Conservation (phyloP, 2,329 filamentous ascomycete species). For the Colletotrichum shisoi region DNA sequence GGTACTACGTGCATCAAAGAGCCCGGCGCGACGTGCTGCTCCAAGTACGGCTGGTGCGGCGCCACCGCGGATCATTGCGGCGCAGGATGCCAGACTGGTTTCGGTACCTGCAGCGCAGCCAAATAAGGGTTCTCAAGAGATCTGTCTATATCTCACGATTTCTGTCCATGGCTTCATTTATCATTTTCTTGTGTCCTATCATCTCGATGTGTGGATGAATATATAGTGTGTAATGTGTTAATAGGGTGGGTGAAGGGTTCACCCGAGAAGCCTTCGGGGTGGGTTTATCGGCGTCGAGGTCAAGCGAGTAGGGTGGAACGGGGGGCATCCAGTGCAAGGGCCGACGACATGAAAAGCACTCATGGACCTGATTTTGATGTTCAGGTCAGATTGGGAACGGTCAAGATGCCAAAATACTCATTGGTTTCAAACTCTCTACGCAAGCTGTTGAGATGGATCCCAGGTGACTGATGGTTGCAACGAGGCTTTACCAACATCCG, state of each 20-base stretch:
- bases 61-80: constrained; percentile 40
- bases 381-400: background rate
- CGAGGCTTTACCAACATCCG: too few species aligned
- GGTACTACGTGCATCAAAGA: constrained; percentile 42
- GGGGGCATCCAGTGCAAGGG: background rate
- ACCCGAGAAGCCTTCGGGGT: background rate
- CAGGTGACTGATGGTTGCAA: background rate
- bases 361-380: background rate
- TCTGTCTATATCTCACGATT: background rate
- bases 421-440: background rate
- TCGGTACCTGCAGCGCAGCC: constrained; percentile 32
- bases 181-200: background rate
- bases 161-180: background rate
- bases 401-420: background rate
- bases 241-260: background rate
- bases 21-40: constrained; percentile 39
- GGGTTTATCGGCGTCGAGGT: background rate
- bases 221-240: constrained; percentile 31
- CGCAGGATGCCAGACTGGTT: constrained; percentile 32
- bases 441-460: background rate
- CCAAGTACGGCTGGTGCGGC: constrained; percentile 42
- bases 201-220: background rate
- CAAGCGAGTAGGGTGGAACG: background rate
- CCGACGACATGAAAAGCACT: background rate
- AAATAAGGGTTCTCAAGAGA: background rate